phyloP scores from a whole-genome alignment of 1,284 basidiomycete species.

The Puccinia polysora region DNA sequence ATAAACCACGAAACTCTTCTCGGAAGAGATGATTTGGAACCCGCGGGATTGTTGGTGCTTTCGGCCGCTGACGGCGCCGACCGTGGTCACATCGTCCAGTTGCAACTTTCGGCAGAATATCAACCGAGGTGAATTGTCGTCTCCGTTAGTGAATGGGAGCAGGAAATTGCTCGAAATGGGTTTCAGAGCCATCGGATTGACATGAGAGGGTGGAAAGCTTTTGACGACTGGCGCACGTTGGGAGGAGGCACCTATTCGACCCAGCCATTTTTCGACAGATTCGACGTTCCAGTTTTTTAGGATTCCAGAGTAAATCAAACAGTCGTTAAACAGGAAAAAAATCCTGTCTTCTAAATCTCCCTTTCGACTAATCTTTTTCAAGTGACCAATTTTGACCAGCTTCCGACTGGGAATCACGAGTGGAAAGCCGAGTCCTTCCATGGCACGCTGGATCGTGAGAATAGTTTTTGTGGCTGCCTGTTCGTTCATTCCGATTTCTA shows the following conservation, averaged over 20 bases:
- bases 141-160: conserved; percentile 5
- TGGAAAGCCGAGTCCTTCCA: conserved; percentile 67
- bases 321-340: conserved; percentile 75
- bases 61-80: conserved; percentile 10
- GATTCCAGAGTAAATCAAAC: conserved; percentile 62
- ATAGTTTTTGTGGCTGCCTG: conserved; percentile 69
- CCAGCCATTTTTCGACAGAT: conserved; percentile 37
- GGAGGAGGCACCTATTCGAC: not conserved
- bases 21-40: conserved; percentile 36
- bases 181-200: conserved; percentile 1
- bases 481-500: conserved; percentile 70
- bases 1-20: conserved; percentile 68
- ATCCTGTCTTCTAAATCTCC: conserved; percentile 57
- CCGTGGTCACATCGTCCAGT: conserved; percentile 22
- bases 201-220: not conserved
- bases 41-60: conserved; percentile 2
- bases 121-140: conserved; percentile 32
- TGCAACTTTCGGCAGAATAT: conserved; percentile 38
- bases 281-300: conserved; percentile 16
- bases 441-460: conserved; percentile 69
- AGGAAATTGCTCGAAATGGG: conserved; percentile 17
- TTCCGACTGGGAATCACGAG: conserved; percentile 72
- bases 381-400: conserved; percentile 64
- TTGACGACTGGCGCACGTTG: not conserved
- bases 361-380: conserved; percentile 48